phyloP scores from a whole-genome alignment of 139 green algal species.

The Coccomyxa sp. region DNA sequence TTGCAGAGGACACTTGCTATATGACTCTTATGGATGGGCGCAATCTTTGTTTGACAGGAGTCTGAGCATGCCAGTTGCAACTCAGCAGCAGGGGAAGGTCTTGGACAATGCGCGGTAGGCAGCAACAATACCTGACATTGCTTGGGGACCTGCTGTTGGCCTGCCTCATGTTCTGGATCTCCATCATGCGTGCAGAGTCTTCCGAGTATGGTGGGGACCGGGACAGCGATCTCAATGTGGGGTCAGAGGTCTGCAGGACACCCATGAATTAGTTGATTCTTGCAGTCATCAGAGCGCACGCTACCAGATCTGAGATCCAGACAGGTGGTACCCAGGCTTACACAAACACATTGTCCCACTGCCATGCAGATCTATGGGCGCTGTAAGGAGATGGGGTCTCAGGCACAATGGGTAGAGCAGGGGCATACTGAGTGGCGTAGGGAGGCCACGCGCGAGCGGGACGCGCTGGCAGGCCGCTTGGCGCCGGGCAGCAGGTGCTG shows the following conservation, averaged over 20 bases:
- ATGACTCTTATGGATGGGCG: too few species aligned
- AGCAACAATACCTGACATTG: not conserved
- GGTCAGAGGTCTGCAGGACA: too few species aligned
- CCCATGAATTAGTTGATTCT: too few species aligned
- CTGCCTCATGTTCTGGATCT: not conserved
- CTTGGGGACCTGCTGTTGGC: not conserved
- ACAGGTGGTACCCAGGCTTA: not conserved
- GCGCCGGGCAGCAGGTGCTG: constrained; percentile 10
- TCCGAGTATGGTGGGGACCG: not conserved
- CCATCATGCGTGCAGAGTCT: not conserved
- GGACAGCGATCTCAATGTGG: not conserved
- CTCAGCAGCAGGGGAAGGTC: not conserved
- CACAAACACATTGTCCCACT: not conserved
- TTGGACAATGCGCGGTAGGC: not conserved
- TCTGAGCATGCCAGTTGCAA: not conserved
- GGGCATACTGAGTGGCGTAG: constrained; percentile 20
- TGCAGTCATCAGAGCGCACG: too few species aligned
- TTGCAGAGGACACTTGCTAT: too few species aligned
- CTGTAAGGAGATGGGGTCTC: not conserved
- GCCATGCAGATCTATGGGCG: not conserved
- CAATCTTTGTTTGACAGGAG: too few species aligned
- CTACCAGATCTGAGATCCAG: too few species aligned
- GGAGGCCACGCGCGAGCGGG: not conserved
- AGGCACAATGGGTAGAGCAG: not conserved
- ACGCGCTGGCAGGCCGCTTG: not conserved